These are phyloP conservation scores for Alternaria arborescens DNA, from an alignment of 2,329 filamentous ascomycete species.

Conservation along the genomic window DNA sequence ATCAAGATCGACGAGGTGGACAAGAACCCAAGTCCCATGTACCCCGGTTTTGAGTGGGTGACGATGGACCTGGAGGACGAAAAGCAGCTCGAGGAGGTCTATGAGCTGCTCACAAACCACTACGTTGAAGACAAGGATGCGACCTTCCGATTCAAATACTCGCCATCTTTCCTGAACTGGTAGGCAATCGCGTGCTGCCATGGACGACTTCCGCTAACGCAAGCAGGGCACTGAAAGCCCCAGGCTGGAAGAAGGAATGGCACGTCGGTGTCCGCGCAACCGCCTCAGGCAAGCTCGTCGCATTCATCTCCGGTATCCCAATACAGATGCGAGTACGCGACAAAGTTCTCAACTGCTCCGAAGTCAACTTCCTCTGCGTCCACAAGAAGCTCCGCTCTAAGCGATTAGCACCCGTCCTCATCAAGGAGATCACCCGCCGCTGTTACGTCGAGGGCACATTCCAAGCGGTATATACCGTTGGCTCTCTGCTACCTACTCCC, in stretches of 20 bases:
- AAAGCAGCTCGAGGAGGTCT: constrained; percentile 83
- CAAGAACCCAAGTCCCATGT: constrained; percentile 76
- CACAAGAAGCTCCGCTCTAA: constrained; percentile 98
- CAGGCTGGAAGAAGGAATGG: constrained; percentile 93
- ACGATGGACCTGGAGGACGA: constrained; percentile 85
- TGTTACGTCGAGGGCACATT: constrained; percentile 88
- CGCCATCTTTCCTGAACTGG: constrained; percentile 87
- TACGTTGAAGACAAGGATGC: constrained; percentile 98
- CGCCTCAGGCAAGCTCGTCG: constrained; percentile 85
- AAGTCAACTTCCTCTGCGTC: constrained; percentile 98
- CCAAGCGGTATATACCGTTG: constrained; percentile 96
- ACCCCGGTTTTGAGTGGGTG: constrained; percentile 90
- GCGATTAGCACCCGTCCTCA: constrained; percentile 89
- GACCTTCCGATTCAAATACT: constrained; percentile 98
- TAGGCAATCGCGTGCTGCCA: constrained; percentile 51
- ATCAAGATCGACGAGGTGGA: constrained; percentile 81
- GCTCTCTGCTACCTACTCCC: constrained; percentile 88
- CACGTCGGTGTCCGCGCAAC: constrained; percentile 91
- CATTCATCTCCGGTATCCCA: constrained; percentile 94
- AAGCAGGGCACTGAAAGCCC: constrained; percentile 86
- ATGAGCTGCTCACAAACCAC: constrained; percentile 88
- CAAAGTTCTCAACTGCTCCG: constrained; percentile 77
- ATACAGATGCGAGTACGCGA: constrained; percentile 81
- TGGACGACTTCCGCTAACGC: constrained; percentile 16
- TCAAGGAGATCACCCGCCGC: constrained; percentile 95